Conservation (phyloP, 2,329 filamentous ascomycete species). For the Neofusicoccum cordaticola region DNA sequence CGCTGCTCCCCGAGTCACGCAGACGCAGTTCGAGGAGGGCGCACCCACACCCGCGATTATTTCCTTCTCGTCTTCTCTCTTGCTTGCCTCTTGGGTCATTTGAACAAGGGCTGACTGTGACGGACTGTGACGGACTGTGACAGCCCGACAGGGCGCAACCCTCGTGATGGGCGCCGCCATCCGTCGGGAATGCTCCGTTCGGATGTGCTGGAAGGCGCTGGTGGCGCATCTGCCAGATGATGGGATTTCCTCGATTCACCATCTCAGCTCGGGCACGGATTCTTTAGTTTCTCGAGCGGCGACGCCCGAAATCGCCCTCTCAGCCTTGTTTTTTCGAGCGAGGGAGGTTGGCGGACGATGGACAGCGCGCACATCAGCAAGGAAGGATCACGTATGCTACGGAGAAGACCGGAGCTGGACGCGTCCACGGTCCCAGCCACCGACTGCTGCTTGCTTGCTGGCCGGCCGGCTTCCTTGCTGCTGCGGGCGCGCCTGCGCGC, state of each 20-base stretch:
- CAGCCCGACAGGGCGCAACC: slow-evolving; percentile 4
- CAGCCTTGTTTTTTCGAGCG: neutral
- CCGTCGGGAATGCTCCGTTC: neutral
- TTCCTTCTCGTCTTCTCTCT: neutral
- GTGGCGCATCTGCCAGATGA: neutral
- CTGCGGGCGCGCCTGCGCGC: too few relatives aligned
- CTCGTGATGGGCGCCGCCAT: neutral
- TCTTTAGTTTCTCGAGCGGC: neutral
- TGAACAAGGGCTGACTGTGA: slow-evolving; percentile 8
- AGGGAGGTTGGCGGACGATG: neutral
- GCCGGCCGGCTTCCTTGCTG: neutral
- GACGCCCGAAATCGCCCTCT: neutral
- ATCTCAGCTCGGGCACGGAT: neutral
- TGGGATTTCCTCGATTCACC: neutral
- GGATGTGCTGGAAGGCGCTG: neutral
- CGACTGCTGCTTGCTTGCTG: neutral
- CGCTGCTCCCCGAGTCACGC: neutral
- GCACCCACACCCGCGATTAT: neutral
- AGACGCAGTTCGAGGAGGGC: neutral
- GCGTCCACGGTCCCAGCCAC: neutral
- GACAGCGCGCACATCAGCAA: neutral
- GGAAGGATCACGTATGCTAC: neutral
- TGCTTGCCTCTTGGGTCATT: neutral
- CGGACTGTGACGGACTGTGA: neutral
- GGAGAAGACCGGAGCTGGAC: neutral